These are phyloP conservation scores for Pichia sp. DNA, from an alignment of 1,139 yeast genomes.

Conservation along the genomic window DNA sequence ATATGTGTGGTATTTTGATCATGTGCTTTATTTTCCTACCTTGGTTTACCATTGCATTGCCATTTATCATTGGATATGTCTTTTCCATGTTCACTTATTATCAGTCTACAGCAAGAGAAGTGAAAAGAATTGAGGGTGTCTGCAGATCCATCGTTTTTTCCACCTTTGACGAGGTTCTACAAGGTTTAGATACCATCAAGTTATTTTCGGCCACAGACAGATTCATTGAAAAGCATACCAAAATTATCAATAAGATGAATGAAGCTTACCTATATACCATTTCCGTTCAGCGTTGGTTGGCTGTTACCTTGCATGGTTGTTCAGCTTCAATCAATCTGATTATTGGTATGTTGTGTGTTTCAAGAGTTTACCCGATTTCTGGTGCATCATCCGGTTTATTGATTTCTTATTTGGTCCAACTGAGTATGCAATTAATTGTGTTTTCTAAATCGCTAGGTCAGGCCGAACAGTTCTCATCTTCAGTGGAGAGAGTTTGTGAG, in stretches of 20 bases:
- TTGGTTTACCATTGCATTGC: constrained; percentile 40
- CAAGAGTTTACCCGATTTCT: constrained; percentile 35
- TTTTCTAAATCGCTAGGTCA: constrained; percentile 36
- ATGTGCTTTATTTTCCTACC: constrained; percentile 45
- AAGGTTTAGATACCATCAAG: constrained; percentile 50
- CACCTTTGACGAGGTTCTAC: constrained; percentile 51
- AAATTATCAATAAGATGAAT: constrained; percentile 40
- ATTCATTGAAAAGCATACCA: constrained; percentile 36
- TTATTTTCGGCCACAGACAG: constrained; percentile 33
- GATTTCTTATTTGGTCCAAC: constrained; percentile 40
- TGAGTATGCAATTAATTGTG: constrained; percentile 44
- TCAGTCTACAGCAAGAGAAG: constrained; percentile 54
- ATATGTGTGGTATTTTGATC: constrained; percentile 38
- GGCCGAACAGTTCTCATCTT: constrained; percentile 69
- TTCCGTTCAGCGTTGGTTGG: constrained; percentile 55
- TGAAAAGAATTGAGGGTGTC: constrained; percentile 54
- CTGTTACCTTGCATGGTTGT: constrained; percentile 40
- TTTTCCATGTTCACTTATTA: constrained; percentile 37
- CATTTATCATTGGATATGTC: constrained; percentile 29
- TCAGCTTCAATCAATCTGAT: constrained; percentile 35
- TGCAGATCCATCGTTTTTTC: constrained; percentile 57
- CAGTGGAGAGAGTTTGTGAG: constrained; percentile 39
- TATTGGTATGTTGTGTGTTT: constrained; percentile 37
- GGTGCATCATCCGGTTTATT: constrained; percentile 46
- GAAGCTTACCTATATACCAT: constrained; percentile 47